phyloP scores from a whole-genome alignment of 2,329 filamentous ascomycete genomes.

The Cladorrhinum sp. region DNA sequence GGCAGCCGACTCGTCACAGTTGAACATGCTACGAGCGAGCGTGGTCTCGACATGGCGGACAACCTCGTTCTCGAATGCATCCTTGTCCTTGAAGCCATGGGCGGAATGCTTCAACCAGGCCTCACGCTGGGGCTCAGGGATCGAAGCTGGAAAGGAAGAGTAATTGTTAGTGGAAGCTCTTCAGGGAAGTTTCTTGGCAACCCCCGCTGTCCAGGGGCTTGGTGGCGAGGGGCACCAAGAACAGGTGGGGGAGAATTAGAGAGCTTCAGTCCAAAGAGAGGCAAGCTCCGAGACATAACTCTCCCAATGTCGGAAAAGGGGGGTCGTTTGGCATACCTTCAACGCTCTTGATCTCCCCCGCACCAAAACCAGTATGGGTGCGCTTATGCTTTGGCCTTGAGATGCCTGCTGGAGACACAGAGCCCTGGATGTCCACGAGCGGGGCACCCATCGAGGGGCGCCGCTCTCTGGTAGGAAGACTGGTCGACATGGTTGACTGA shows the following conservation, averaged over 20 bases:
- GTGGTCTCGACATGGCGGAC: conserved; percentile 96
- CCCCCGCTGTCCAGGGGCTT: background rate
- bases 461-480: conserved; percentile 64
- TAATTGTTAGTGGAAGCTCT: conserved; percentile 10
- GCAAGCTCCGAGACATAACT: background rate
- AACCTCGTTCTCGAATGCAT: conserved; percentile 82
- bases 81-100: conserved; percentile 70
- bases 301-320: background rate
- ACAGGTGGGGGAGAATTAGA: conserved; percentile 7
- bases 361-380: conserved; percentile 91
- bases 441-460: conserved; percentile 79
- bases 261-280: background rate
- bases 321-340: conserved; percentile 65
- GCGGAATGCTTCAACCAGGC: conserved; percentile 68
- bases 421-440: conserved; percentile 80
- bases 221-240: background rate
- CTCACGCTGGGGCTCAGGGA: conserved; percentile 83
- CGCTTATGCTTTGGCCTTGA: conserved; percentile 92
- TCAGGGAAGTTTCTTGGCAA: background rate
- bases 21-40: conserved; percentile 92
- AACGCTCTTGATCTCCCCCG: conserved; percentile 87
- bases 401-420: conserved; percentile 81
- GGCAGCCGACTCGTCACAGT: conserved; percentile 92
- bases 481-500: conserved; percentile 26
- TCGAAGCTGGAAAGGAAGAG: conserved; percentile 53